Base-by-base conservation (phyloP, 2,329 filamentous ascomycete species). In the Epichloe elymi region DNA sequence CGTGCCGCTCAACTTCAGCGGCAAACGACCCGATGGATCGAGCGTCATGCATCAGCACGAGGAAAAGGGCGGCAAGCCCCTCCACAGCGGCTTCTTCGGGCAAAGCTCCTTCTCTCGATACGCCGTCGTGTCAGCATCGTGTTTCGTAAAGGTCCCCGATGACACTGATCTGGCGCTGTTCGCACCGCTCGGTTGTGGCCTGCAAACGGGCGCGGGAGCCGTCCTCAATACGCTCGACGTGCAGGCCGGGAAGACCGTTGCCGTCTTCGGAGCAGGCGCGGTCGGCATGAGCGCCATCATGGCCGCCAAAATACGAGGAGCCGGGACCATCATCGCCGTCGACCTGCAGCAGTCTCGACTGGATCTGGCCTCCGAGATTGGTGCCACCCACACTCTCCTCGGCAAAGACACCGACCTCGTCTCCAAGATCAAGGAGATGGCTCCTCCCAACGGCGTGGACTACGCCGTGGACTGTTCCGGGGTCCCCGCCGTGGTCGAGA, bases 401-500 rank as follows among this genome's bases (percentile, higher is more conserved):
- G 46, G 46, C 7, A 3, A 35, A 5, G 46, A 48, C n/a, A 2
- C 37, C 11, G 33, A 48, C 8, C 38, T 48, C 1, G 5, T 48
- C 10, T 41, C 26, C n/a, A 48, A 40, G 38, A 61, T 67, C 19
- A 54, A 55, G 37, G 41, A 54, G 7, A 57, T 65, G 5, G 20
- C 20, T 30, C n/a, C 35, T 14, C 35, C 5, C 5, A 54, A 56
- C 17, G 64, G 63, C 1, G 60, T 62, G 3, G 57, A 66, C 37
- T 65, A 58, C 44, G 64, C 64, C 7, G 58, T 65, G 14, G 64
- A 67, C 39, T 65, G 60, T 35, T 61, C 63, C 17, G 54, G 58
- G 36, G 33, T 64, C 55, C 60, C 70, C 61, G 54, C 64, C 58
- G 61, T 74, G 55, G 65, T 74, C 60, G 61, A 61, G 35, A 69